Conservation (phyloP, 2,329 filamentous ascomycete genomes). For the Tolypocladium tundrense region DNA sequence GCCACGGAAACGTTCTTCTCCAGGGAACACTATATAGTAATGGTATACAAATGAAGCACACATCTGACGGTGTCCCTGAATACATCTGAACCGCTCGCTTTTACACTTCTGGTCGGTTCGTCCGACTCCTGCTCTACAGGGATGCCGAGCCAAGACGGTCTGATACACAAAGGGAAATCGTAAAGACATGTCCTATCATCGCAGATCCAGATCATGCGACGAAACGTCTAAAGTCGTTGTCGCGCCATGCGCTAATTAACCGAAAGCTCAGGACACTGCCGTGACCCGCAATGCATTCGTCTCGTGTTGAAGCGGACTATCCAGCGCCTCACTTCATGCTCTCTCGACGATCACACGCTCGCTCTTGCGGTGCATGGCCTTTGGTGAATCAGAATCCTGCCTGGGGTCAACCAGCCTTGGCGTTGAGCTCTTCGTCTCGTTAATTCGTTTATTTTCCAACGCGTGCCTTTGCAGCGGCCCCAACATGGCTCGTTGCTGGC, state of each 20-base stretch:
- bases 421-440: slow-evolving; percentile 29
- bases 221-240: background rate
- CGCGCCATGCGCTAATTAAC: background rate
- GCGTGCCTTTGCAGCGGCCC: slow-evolving; percentile 35
- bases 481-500: slow-evolving; percentile 49
- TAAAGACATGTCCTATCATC: background rate
- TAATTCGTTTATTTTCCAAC: slow-evolving; percentile 10
- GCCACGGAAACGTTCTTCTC: background rate
- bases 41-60: background rate
- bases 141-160: background rate
- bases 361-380: slow-evolving; percentile 37
- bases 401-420: slow-evolving; percentile 34
- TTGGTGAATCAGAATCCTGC: slow-evolving; percentile 16
- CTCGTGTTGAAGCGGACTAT: background rate
- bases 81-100: background rate
- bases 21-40: background rate
- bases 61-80: background rate
- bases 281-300: background rate
- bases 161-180: background rate
- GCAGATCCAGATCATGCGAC: background rate
- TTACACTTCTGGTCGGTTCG: background rate
- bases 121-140: background rate
- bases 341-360: slow-evolving; percentile 43
- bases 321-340: slow-evolving; percentile 13
- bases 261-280: background rate